Conservation (phyloP, 2,329 filamentous ascomycete genomes). For the Xylaria sp. region DNA sequence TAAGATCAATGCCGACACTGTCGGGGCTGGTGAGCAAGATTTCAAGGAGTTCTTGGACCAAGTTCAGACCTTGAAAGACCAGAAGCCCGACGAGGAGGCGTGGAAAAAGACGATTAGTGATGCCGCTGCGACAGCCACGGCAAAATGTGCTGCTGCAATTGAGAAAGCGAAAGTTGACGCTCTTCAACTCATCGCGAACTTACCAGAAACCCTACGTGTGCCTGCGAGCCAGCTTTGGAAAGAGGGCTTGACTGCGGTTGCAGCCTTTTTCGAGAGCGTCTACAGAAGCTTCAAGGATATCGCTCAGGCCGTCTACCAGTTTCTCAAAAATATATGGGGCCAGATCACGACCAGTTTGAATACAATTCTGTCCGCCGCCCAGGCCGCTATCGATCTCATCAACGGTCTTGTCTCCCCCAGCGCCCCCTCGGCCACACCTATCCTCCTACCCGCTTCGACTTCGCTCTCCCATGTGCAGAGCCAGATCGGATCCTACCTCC, state of each 20-base stretch:
- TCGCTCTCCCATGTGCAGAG: not conserved
- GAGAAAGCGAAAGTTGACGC: not conserved
- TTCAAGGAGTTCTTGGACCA: conserved; percentile 6
- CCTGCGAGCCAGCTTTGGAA: not conserved
- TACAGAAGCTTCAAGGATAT: not conserved
- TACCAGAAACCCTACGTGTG: not conserved
- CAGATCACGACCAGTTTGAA: not conserved
- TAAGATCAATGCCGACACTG: not conserved
- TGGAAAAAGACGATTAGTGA: not conserved
- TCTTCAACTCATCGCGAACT: not conserved
- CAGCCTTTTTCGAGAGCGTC: not conserved
- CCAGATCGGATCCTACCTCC: conserved; percentile 3
- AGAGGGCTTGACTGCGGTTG: not conserved
- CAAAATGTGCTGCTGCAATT: not conserved
- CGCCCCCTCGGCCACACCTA: not conserved
- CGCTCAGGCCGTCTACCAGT: not conserved
- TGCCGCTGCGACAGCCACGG: not conserved
- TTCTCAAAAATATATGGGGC: not conserved
- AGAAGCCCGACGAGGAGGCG: not conserved
- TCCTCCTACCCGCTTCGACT: not conserved
- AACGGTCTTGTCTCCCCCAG: not conserved
- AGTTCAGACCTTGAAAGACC: not conserved
- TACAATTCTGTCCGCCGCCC: not conserved
- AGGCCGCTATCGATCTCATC: not conserved
- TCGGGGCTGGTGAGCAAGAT: not conserved